Evolutionary conservation across 108 stramenopile genomes (phyloP), one percentile per base, ranked within the genome.

Genomic region (Fragilaria radians): DNA sequence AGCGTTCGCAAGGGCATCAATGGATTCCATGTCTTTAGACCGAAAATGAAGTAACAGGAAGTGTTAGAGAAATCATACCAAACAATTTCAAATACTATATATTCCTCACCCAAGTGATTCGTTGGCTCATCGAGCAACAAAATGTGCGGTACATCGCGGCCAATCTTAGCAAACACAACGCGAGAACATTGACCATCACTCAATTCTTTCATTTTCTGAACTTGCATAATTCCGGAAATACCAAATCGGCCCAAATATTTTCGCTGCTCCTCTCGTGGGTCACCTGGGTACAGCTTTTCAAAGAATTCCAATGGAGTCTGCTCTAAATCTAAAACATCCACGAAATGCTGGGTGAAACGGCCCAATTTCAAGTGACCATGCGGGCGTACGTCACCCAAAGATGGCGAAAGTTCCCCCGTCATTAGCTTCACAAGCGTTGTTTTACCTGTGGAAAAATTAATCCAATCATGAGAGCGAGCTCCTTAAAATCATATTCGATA

Each of bases 291-390:
- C 27, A 79, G 55, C 5, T 54, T 62, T 53, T 86, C 88, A 62
- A 99, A 93, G 76, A 93, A 99, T 63, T 98, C 96, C 9, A 99
- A 80, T 0, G 99, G 99, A 4, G 96, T 93, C 75, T 82, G 74
- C 46, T 85, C 76, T 48, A 98, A 67, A 62, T 98, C 91, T 47
- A 99, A 86, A 32, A 97, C 95, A 66, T 99, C 99, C 5, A 96
- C 95, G 59, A 97, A 98, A 66, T 99, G 99, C 72, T 99, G 99
- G 31, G 97, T 97, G 79, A 98, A 99, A 1, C 94, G 78, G 19
- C 90, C 83, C 46, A 99, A 79, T 57, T 94, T 91, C 42, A 98
- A 78, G 67, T 98, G 97, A 0, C 93, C 90, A 71, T 98, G 97
- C 28, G 96, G 96, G 17, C 96, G 87, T 65, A 99, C 93, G 48